Evolutionary conservation across 164 flowering plant genomes (phyloP), one percentile per base, ranked within the genome.

Genomic region (Cinnamomum micranthum): DNA sequence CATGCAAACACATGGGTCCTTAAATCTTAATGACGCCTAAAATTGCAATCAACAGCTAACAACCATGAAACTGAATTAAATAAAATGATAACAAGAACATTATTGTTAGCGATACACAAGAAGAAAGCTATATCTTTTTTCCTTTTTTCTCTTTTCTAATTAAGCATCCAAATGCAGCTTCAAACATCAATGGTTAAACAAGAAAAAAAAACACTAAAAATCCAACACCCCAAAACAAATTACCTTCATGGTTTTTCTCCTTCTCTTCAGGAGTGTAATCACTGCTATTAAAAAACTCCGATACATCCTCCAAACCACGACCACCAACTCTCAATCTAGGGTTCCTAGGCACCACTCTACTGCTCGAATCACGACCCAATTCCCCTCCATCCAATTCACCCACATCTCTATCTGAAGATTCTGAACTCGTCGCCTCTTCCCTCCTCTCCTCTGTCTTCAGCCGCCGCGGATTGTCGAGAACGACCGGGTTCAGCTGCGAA

Each of bases 291-390:
- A 93, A 91, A 71, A 92, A 84, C 78, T 87, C 86, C 0, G 86
- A 47, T 50, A 95, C 83, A 67, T 90, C 94, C 19, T 88, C 92
- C 78, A 95, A 76, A 0, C 88, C 82, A 31, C 85, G 82, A 4
- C 89, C 87, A 75, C 88, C 90, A 52, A 92, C 96, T 0, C 86
- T 91, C 88, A 87, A 73, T 73, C 92, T 88, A 5, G 98, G 98
- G 50, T 90, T 88, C 80, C 82, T 90, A 1, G 93, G 91, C 62
- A 70, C 83, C 70, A 88, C 92, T 69, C 99, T 77, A 51, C 78
- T 77, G 73, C 82, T 76, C 24, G 71, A 74, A 71, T 60, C 41
- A 13, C 50, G 47, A 55, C 50, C 69, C 66, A 50, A 33, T 35
- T 74, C 76, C 24, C 11, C 77, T 31, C 35, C 35, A 31, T 31